Base-by-base conservation (phyloP, 176 grass and related monocot genomes). In the Rhynchospora pubera region DNA sequence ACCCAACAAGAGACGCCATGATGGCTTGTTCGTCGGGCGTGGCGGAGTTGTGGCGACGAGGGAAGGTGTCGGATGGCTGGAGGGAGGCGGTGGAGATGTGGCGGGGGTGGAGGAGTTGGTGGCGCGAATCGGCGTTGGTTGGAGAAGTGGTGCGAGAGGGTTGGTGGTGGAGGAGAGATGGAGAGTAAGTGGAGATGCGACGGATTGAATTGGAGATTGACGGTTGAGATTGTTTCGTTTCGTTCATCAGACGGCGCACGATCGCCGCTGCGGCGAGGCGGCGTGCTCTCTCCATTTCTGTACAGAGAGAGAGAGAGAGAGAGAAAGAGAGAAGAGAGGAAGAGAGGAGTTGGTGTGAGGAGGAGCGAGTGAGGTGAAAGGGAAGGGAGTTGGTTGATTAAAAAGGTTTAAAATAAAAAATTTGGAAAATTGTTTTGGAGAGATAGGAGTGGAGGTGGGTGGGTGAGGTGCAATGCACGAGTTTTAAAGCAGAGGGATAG, bases 1-100 rank as follows among this genome's bases (percentile, higher is more conserved):
- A 99, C 0, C 96, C 92, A 70, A 92, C 92, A 30, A 76, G 14
- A 7, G 85, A 85, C 1, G 96, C 89, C 96, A 99, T 95, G n/a
- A 82, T 78, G 2, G 34, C 44, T 65, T 99, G 93, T 12, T 99
- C 96, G 9, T 81, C 65, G 7, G 89, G 96, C n/a, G 93, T 84
- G 28, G 89, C 91, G 4, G 96, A 99, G 86, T 99, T 99, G 86
- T 99, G 96, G 62, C 96, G 85, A 10, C 91, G 89, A 4, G 92
- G 85, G 87, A 99, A 99, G 51, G 93, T 93, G 86, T 99, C 96
- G 84, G 87, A 93, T 23, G 96, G 96, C 72, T 88, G 90, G 79
- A 99, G 89, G 68, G 89, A 89, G 62, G 63, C 87, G 70, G 46
- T 88, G 87, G 78, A 86, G 65, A 82, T 84, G 80, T 47, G 89